Evolutionary conservation across 495 filamentous ascomycete species (phyloP), one percentile per base, ranked within the genome.

Genomic region (Podospora australis): DNA sequence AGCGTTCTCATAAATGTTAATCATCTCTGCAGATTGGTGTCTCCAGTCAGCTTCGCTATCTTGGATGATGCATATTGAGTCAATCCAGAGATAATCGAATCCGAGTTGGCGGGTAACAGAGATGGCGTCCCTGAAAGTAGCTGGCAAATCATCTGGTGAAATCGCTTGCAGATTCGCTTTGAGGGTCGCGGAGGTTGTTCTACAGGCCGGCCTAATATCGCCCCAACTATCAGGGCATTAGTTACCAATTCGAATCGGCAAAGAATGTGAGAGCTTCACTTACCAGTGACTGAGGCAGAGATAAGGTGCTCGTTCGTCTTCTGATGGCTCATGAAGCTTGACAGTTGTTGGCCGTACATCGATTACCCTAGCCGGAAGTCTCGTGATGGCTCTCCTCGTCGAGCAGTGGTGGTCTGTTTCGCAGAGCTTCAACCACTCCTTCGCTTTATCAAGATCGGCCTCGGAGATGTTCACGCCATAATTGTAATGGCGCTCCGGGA

Each of bases 1-100:
- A 20, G 14, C 20, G 23, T 41, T 41, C 11, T 41, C 39, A 20
- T 41, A 41, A 1, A 41, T 41, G 13, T 23, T n/a, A 4, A 24
- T n/a, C 39, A 41, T 41, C 16, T 41, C 22, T 5, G 39, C 4
- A 6, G 39, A 41, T 20, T 41, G 39, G 4, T 22, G 6, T 13
- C 16, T 16, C 39, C 39, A 41, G 39, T 41, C 39, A 2, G 2
- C 11, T 9, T 22, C 19, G 2, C 13, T 19, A 20, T 41, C 39
- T n/a, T 41, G 39, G 13, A 41, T 2, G 9, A 41, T 41, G 39
- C 39, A 41, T 4, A 41, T 16, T 3, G 39, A 41, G 17, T 41
- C 39, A 11, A 41, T 41, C 39, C 39, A 41, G 6, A 41, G 22
- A 41, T 41, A 41, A 6, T 41, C 39, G 23, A 41, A 41, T 22